A percentile compares a stretch with the other conserved stretches of the same genome.
Conservation (phyloP, 768 basidiomycete genomes). For the Hygrophorus pudorinus region DNA sequence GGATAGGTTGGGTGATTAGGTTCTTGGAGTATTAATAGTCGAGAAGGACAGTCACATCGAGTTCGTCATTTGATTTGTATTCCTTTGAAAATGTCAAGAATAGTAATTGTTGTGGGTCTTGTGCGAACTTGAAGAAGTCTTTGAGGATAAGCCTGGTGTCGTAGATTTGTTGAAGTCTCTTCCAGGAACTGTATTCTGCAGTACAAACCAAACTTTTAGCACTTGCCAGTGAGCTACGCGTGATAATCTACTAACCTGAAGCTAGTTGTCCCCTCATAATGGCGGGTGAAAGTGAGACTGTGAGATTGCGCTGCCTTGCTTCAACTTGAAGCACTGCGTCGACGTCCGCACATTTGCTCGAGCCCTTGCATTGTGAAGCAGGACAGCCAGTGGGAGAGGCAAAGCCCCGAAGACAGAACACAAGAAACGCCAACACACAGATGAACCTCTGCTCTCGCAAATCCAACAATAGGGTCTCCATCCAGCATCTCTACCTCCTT, state of each 20-base stretch:
- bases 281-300: slow-evolving; percentile 1
- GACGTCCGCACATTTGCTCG: too few relatives aligned
- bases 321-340: too few relatives aligned
- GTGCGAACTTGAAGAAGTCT: slow-evolving; percentile 86
- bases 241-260: slow-evolving; percentile 29
- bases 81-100: slow-evolving; percentile 79
- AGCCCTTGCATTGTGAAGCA: too few relatives aligned
- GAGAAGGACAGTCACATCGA: slow-evolving; percentile 73
- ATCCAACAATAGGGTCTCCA: too few relatives aligned
- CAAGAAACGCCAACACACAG: too few relatives aligned
- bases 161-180: slow-evolving; percentile 81
- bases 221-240: neutral
- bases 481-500: too few relatives aligned
- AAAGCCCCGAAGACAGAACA: too few relatives aligned
- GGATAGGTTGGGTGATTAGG: slow-evolving; percentile 79
- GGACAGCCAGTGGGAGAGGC: too few relatives aligned
- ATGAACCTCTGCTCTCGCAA: too few relatives aligned
- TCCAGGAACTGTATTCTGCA: slow-evolving; percentile 82
- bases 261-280: slow-evolving; percentile 58
- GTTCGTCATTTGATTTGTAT: slow-evolving; percentile 58
- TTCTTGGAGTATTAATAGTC: slow-evolving; percentile 99
- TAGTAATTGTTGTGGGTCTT: slow-evolving; percentile 77
- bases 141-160: slow-evolving; percentile 75
- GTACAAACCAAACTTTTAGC: neutral
- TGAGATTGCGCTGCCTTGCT: too few relatives aligned